A percentile compares a stretch with the other conserved stretches of the same genome.
phyloP scores from a whole-genome alignment of 345 rosid genomes.

The Xanthoceras sorbifolium region DNA sequence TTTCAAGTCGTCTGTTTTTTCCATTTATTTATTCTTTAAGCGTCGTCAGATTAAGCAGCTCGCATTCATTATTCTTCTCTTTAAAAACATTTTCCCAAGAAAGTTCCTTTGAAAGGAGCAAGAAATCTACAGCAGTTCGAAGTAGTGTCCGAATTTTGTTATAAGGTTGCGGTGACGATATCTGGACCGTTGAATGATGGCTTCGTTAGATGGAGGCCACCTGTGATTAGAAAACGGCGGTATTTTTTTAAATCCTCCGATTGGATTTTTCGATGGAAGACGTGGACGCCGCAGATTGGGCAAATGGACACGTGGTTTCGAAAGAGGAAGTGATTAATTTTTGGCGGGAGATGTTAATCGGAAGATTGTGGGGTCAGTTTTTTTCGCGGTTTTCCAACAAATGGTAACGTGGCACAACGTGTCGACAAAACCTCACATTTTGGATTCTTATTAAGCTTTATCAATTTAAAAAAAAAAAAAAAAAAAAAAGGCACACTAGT shows the following conservation, averaged over 20 bases:
- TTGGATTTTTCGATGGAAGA: not conserved
- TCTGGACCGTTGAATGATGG: not conserved
- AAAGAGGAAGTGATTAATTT: not conserved
- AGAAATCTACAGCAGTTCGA: not conserved
- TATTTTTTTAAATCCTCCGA: not conserved
- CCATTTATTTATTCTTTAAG: too few relatives aligned
- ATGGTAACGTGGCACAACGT: not conserved
- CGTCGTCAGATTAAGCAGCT: too few relatives aligned
- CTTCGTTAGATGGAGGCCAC: not conserved
- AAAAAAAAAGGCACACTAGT: too few relatives aligned
- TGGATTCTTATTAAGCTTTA: too few relatives aligned
- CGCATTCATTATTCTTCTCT: not conserved
- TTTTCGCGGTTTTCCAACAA: not conserved
- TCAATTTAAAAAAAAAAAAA: too few relatives aligned
- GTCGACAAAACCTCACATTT: too few relatives aligned
- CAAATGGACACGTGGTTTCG: conserved; percentile 6
- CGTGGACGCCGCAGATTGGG: conserved; percentile 12
- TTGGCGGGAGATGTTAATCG: not conserved
- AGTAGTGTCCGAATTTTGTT: not conserved
- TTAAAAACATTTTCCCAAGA: not conserved
- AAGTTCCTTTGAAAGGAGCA: too few relatives aligned
- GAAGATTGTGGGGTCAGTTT: too few relatives aligned
- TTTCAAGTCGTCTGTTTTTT: not conserved
- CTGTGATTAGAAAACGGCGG: not conserved
- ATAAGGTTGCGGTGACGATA: not conserved